Evolutionary conservation across 108 stramenopile genomes (phyloP), one percentile per base, ranked within the genome.

Genomic region (Schizochytrium sp.): DNA sequence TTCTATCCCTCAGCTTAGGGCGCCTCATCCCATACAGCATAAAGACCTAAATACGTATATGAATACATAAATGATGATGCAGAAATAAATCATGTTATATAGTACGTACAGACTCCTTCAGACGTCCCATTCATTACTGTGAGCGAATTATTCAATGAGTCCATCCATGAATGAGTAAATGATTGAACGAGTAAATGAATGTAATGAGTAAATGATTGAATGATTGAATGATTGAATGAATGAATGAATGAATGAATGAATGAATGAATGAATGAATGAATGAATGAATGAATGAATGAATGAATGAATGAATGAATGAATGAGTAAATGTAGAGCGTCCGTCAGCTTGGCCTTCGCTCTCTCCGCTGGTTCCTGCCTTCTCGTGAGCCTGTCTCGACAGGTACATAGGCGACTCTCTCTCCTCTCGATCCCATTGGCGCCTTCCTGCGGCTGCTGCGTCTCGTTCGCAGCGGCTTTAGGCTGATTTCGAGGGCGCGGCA

Each of bases 231-330:
- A 28, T 28, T 28, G 28, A 28, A 28, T 28, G 28, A 28, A 28
- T 28, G 28, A 28, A 28, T 28, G 28, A 28, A 28, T 28, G 28
- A 28, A 28, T n/a, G 59, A 60, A 60, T 60, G 59, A 60, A 60
- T 60, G 59, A 60, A 60, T 60, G 59, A 60, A n/a, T 19, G 59
- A 60, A 19, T 60, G 59, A 60, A n/a, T 60, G 59, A 60, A 60
- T 60, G 59, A 60, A 60, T 60, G 59, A 60, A 60, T 60, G 59
- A 60, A 60, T 60, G 59, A 60, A 60, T 60, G 59, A 60, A 60
- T 60, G 59, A 60, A n/a, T 19, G 59, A 60, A 19, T 60, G 59
- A 60, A n/a, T 60, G 59, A 60, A 60, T 60, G 59, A 60, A 60
- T 60, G 59, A 60, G 59, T 60, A 60, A 17, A 60, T 17, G 19